Percentiles rank a stretch among this genome's conserved stretches.
These are phyloP conservation scores for Aaosphaeria arxii DNA, from an alignment of 2,329 filamentous ascomycete species.

Conservation along the genomic window DNA sequence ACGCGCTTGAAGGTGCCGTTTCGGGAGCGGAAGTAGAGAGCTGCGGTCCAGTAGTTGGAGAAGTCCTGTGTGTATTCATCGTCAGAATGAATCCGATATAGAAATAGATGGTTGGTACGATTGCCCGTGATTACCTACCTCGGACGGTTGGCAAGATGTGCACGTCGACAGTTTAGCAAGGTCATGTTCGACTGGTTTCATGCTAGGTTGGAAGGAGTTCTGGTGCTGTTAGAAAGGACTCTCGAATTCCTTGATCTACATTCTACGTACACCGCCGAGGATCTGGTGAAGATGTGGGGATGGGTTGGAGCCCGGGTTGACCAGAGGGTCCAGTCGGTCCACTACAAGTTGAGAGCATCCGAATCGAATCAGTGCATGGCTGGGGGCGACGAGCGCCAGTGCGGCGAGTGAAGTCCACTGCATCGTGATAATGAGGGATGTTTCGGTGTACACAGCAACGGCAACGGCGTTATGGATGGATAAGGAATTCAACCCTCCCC, in stretches of 20 bases:
- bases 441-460: background rate
- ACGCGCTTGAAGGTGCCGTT: conserved; percentile 26
- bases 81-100: background rate
- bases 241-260: background rate
- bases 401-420: conserved; percentile 9
- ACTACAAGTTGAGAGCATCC: conserved; percentile 23
- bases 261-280: conserved; percentile 14
- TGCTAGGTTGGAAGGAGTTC: conserved; percentile 21
- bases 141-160: conserved; percentile 21
- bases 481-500: too few species aligned
- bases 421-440: conserved; percentile 7
- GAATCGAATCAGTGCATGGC: conserved; percentile 22
- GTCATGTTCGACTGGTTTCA: conserved; percentile 13
- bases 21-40: conserved; percentile 18
- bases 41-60: conserved; percentile 26
- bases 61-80: conserved; percentile 2
- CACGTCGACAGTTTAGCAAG: conserved; percentile 19
- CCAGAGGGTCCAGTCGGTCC: conserved; percentile 25
- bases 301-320: conserved; percentile 17
- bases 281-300: conserved; percentile 25
- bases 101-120: background rate
- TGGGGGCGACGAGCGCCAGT: conserved; percentile 15
- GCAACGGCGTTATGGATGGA: background rate
- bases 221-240: conserved; percentile 1
- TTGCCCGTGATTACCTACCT: background rate